A percentile compares a stretch with the other conserved stretches of the same genome.
Evolutionary conservation across 106 monocot species (phyloP).

Genomic region (Chionographis japonica): DNA sequence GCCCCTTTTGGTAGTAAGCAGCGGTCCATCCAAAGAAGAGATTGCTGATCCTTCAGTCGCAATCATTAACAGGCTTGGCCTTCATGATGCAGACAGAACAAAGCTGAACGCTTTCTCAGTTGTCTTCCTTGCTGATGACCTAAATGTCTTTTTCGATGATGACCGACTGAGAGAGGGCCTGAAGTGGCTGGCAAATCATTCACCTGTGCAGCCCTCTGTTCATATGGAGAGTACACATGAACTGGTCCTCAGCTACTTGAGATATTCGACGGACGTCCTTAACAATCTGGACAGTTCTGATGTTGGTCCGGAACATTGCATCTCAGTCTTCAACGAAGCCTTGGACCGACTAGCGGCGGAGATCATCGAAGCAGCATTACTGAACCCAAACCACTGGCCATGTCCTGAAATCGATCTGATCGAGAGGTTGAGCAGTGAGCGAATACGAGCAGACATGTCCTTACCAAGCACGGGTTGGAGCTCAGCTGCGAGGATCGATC

Average conservation of each 20-base stretch:
- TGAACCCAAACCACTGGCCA: constrained; percentile 70
- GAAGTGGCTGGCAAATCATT: constrained; percentile 66
- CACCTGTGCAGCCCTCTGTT: constrained; percentile 49
- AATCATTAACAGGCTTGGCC: constrained; percentile 49
- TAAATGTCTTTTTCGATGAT: constrained; percentile 50
- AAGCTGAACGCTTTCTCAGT: constrained; percentile 40
- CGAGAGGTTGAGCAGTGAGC: constrained; percentile 33
- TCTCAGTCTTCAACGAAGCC: constrained; percentile 63
- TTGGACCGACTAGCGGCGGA: constrained; percentile 42
- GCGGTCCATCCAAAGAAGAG: constrained; percentile 15
- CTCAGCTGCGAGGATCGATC: constrained; percentile 27
- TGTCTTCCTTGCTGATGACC: constrained; percentile 30
- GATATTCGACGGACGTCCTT: constrained; percentile 21
- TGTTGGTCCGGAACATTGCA: constrained; percentile 45
- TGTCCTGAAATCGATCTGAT: constrained; percentile 64
- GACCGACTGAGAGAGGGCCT: constrained; percentile 55
- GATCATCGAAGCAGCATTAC: constrained; percentile 42
- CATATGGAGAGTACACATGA: constrained; percentile 44
- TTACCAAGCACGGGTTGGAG: constrained; percentile 67
- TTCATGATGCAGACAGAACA: constrained; percentile 33
- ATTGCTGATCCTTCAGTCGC: constrained; percentile 14
- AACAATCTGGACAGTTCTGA: constrained; percentile 22
- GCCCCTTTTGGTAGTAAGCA: constrained; percentile 60
- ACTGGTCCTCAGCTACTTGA: constrained; percentile 40
- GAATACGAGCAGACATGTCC: constrained; percentile 16